Percentiles rank a stretch among this genome's conserved stretches.
Conservation (phyloP, 208 protist genomes). For the Leishmania arabica region DNA sequence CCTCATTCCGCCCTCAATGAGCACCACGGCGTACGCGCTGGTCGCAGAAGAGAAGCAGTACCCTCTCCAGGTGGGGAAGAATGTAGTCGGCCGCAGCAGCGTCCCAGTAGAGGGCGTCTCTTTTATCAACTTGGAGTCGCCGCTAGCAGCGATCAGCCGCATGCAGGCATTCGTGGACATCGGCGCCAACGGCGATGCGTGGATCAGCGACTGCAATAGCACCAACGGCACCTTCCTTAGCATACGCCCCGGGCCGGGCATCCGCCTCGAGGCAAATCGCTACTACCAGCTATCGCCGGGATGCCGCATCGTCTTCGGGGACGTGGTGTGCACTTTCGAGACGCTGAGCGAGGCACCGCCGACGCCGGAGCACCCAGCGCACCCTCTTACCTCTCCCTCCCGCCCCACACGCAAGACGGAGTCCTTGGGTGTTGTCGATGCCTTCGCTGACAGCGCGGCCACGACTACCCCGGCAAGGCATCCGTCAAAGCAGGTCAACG, state of each 20-base stretch:
- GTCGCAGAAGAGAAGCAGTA: constrained; percentile 29
- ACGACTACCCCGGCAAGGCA: not conserved
- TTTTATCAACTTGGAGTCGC: constrained; percentile 74
- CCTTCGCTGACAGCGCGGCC: not conserved
- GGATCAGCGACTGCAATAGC: constrained; percentile 82
- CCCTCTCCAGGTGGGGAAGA: constrained; percentile 55
- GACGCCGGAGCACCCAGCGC: not conserved
- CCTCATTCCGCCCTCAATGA: constrained; percentile 2
- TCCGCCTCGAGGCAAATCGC: constrained; percentile 61
- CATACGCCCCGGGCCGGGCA: constrained; percentile 46
- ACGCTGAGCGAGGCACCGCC: not conserved
- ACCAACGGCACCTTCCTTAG: constrained; percentile 87
- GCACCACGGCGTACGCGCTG: constrained; percentile 19
- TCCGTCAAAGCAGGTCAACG: not conserved
- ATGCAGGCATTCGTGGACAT: constrained; percentile 84
- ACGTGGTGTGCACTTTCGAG: constrained; percentile 61
- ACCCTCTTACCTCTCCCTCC: not conserved
- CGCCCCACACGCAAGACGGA: constrained; percentile 21
- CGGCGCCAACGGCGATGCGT: constrained; percentile 79
- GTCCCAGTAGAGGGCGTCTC: constrained; percentile 47
- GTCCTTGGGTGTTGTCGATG: not conserved
- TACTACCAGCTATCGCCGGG: constrained; percentile 81
- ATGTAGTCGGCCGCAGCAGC: constrained; percentile 73
- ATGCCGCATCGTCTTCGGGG: constrained; percentile 76
- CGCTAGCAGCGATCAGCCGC: constrained; percentile 66